Conservation (phyloP, 257 asterid species). For the Fraxinus excelsior region DNA sequence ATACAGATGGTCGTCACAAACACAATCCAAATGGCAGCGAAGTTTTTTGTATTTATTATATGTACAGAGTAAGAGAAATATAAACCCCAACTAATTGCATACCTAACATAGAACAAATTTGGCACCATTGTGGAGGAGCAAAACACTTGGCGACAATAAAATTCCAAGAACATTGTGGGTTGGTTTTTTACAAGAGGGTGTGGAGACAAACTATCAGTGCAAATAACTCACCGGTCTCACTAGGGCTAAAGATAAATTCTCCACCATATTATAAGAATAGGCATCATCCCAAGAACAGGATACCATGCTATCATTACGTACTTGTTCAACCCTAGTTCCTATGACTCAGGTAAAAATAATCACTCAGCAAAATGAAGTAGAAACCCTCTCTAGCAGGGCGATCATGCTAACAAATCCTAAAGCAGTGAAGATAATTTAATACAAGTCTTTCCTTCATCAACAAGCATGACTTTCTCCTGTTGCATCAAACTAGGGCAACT, state of each 20-base stretch:
- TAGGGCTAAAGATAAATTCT: neutral
- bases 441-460: constrained; percentile 3
- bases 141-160: neutral
- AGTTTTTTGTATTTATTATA: neutral
- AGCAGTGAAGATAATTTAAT: neutral
- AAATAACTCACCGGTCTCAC: neutral
- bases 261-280: neutral
- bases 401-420: neutral
- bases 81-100: neutral
- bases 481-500: constrained; percentile 2
- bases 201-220: neutral
- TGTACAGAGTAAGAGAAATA: neutral
- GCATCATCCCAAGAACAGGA: neutral
- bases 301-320: neutral
- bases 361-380: neutral
- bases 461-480: constrained; percentile 7
- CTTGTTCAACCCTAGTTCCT: neutral
- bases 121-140: neutral
- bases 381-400: neutral
- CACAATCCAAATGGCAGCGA: neutral
- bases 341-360: neutral
- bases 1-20: neutral
- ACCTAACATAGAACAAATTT: neutral
- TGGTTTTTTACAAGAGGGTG: neutral
- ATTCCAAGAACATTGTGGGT: neutral